phyloP scores from a whole-genome alignment of 805 yeast genomes.

The Yarrowia sp. region DNA sequence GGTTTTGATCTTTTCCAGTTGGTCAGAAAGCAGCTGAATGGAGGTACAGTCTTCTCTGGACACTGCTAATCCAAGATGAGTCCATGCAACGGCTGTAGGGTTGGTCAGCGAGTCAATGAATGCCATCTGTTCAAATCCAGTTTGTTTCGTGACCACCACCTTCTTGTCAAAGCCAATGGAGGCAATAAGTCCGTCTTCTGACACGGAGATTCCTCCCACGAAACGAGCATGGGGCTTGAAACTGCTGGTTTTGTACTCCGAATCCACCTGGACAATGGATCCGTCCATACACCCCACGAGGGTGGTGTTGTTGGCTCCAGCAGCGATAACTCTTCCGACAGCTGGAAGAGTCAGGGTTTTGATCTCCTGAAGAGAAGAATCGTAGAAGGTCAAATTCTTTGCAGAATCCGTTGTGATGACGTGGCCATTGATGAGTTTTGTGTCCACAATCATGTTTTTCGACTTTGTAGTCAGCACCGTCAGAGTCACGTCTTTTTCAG shows the following conservation, averaged over 20 bases:
- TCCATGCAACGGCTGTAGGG: slow-evolving; percentile 16
- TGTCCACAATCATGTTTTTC: slow-evolving; percentile 11
- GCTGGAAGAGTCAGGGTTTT: not conserved
- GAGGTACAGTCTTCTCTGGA: slow-evolving; percentile 14
- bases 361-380: not conserved
- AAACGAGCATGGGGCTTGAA: slow-evolving; percentile 14
- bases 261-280: not conserved
- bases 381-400: not conserved
- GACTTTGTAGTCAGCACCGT: not conserved
- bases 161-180: slow-evolving; percentile 5
- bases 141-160: not conserved
- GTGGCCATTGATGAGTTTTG: not conserved
- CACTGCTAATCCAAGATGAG: not conserved
- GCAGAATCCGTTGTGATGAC: not conserved
- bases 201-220: slow-evolving; percentile 1
- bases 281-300: slow-evolving; percentile 19
- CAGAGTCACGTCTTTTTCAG: not conserved
- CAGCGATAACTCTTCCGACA: slow-evolving; percentile 2
- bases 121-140: not conserved
- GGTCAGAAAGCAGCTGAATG: not conserved
- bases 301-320: not conserved
- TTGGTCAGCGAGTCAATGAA: not conserved
- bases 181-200: slow-evolving; percentile 3
- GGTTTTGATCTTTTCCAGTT: not conserved
- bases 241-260: not conserved